These are phyloP conservation scores for Lactarius quietus DNA, from an alignment of 768 basidiomycete species.

Conservation along the genomic window DNA sequence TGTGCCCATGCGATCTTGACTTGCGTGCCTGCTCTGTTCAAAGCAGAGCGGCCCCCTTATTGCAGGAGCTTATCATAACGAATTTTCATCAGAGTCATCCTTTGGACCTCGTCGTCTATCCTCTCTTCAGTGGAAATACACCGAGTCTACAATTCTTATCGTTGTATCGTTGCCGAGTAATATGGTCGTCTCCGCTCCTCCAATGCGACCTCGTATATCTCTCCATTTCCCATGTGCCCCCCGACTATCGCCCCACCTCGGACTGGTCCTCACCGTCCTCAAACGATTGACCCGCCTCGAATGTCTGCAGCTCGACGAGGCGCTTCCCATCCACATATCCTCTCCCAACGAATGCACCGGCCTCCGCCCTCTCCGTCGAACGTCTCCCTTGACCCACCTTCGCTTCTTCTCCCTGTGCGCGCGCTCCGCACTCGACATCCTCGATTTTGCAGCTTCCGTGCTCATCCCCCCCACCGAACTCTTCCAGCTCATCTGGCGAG, in stretches of 20 bases:
- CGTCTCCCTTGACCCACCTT: constrained; percentile 11
- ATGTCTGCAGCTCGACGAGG: constrained; percentile 21
- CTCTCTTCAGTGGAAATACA: constrained; percentile 16
- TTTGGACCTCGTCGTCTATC: constrained; percentile 8
- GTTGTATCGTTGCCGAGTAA: constrained; percentile 15
- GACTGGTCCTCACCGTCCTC: constrained; percentile 19
- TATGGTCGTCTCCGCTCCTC: constrained; percentile 23
- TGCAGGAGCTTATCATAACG: constrained; percentile 19
- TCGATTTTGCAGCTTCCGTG: constrained; percentile 15
- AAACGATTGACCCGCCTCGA: constrained; percentile 15
- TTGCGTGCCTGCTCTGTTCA: constrained; percentile 18
- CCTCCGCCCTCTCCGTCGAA: constrained; percentile 11
- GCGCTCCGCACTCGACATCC: constrained; percentile 21
- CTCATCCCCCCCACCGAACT: constrained; percentile 16
- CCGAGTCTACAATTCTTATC: constrained; percentile 18
- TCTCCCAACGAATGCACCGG: constrained; percentile 4
- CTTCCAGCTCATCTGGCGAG: constrained; percentile 24
- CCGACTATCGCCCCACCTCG: background rate
- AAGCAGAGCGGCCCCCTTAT: constrained; percentile 11
- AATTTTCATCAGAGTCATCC: constrained; percentile 11
- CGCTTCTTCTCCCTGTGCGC: constrained; percentile 22
- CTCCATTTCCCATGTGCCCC: constrained; percentile 19
- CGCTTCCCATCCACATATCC: constrained; percentile 17
- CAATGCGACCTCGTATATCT: constrained; percentile 23
- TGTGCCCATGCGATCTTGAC: constrained; percentile 1